Evolutionary conservation across 441 rosid genomes (phyloP).

Genomic region (Hura crepitans): DNA sequence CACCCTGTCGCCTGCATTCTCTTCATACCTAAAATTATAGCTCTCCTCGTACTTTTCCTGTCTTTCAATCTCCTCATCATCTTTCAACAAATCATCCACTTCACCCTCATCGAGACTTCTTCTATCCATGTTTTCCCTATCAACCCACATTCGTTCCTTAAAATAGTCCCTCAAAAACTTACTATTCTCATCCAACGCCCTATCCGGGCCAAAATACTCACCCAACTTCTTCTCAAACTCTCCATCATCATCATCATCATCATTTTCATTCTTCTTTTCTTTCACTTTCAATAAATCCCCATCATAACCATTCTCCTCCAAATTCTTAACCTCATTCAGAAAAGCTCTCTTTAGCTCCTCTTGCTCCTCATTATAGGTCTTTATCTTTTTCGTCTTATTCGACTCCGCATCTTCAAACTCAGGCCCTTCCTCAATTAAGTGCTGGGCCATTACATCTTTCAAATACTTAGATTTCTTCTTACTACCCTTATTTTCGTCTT

Average conservation of each 20-base stretch:
- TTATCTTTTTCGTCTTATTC: slow-evolving; percentile 15
- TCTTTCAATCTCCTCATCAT: slow-evolving; percentile 52
- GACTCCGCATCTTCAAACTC: slow-evolving; percentile 34
- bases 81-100: slow-evolving; percentile 38
- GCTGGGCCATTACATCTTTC: slow-evolving; percentile 68
- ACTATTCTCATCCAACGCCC: slow-evolving; percentile 41
- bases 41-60: slow-evolving; percentile 60
- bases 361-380: slow-evolving; percentile 56
- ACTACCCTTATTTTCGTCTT: slow-evolving; percentile 27
- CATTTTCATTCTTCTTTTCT: slow-evolving; percentile 33
- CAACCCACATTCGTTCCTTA: slow-evolving; percentile 69
- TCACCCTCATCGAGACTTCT: slow-evolving; percentile 34
- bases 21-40: slow-evolving; percentile 55
- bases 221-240: slow-evolving; percentile 48
- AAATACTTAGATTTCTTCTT: slow-evolving; percentile 44
- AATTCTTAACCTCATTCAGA: slow-evolving; percentile 42
- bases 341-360: slow-evolving; percentile 55
- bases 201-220: slow-evolving; percentile 59
- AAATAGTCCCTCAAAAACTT: slow-evolving; percentile 63
- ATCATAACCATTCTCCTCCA: slow-evolving; percentile 33
- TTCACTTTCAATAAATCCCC: slow-evolving; percentile 41
- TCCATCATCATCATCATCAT: slow-evolving; percentile 31
- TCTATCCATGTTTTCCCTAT: slow-evolving; percentile 37
- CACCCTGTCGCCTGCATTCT: slow-evolving; percentile 58
- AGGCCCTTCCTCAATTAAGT: slow-evolving; percentile 56